Base-by-base conservation (phyloP, 208 protist species). In the Phytomonas francai region DNA sequence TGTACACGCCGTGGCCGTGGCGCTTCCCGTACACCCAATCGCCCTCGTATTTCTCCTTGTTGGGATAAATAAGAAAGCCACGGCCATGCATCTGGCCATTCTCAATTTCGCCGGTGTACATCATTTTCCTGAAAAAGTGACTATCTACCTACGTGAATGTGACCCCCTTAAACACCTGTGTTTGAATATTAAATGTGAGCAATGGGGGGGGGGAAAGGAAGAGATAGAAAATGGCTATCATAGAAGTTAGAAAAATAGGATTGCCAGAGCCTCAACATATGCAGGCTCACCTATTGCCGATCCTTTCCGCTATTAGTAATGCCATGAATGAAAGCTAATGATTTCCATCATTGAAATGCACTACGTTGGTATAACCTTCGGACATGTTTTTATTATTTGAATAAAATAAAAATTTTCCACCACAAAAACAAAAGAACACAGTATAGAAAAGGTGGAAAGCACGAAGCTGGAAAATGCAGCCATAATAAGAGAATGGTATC, bases 21-120 rank as follows among this genome's bases (percentile, higher is more conserved):
- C 92, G 85, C 66, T 97, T 98, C 70, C 95, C 94, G 73, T 93
- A 95, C 27, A 97, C 89, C 86, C 92, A 98, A 70, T 98, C 95
- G 31, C 96, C 96, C 69, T 97, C 88, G 68, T 93, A 95, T 70
- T 86, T 97, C 67, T 97, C 91, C 62, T 93, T 93, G 79, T 98
- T 98, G 2, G 94, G 88, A 72, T 98, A 98, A 49, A 96, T 77
- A 36, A 98, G 88, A 56, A 83, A 92, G 28, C 96, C 96, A 30
- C 86, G 92, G 75, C 96, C 96, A 77, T 98, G 94, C 95, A 98
- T 98, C 81, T 95, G 89, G 70, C 94, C 94, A 68, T 96, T 94
- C 69, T 98, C 95, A 75, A 98, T 98, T 63, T 97, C 91, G 58
- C 96, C 96, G 39, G 91, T 93, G 86, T 98, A 98, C 74, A 98